Evolutionary conservation across 31 red algal genomes (phyloP), one percentile per base, ranked within the genome.

Genomic region (Odonthalia washingtoniensis): DNA sequence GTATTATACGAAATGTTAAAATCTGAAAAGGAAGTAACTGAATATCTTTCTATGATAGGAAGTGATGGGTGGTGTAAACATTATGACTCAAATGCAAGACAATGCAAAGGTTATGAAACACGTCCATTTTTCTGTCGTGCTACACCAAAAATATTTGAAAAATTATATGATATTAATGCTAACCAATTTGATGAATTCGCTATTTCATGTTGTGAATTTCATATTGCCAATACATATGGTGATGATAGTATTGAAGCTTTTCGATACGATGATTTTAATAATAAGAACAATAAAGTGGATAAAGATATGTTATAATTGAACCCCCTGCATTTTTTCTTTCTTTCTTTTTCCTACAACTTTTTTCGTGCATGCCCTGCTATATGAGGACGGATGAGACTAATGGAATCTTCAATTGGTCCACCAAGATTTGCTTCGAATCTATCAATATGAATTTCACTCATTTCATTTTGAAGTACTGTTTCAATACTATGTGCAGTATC

Each of bases 91-190:
- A 16, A 30, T 60, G 45, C 91, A 26, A 77, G 91, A 14, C 49
- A 27, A 49, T 94, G 91, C 61, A 89, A 84, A 30, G 75, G 49
- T 0, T 94, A 88, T 40, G 69, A 57, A 30, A 45, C 31, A 28
- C 53, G 91, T 46, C 91, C 91, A 39, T 61, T 84, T 21, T 94
- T 94, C 65, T 94, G 91, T 78, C 84, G 78, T 21, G 91, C 79
- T 18, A 79, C 77, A 9, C 84, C 84, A 1, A 78, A 87, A 16
- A 78, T 94, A 28, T 94, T 94, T 45, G 38, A 84, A 17, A 62
- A 94, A 1, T 62, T 89, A 2, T 94, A 94, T 62, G 62, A 69
- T 66, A 77, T 81, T 37, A 24, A 3, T 0, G 3, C 6, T 1
- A n/a, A 40, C 4, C 34, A 84, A 5, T 84, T 85, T 77, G 73